Conservation (phyloP, 2,329 filamentous ascomycete species). For the Tolypocladium tropicale region DNA sequence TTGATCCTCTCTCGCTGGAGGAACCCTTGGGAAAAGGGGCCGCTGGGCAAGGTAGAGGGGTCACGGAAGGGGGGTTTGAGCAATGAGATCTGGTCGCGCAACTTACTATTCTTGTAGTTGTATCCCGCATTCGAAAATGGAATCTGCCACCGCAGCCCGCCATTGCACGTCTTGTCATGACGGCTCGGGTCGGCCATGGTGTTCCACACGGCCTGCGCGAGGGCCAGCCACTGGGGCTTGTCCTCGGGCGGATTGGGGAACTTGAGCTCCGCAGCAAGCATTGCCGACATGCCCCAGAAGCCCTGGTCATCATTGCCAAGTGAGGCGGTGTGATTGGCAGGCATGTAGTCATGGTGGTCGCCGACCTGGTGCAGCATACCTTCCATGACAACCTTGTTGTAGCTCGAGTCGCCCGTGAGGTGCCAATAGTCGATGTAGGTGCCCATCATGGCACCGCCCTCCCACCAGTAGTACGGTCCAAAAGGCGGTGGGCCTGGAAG, state of each 20-base stretch:
- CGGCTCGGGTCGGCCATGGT: conserved; percentile 49
- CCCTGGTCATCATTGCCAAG: conserved; percentile 62
- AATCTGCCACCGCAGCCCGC: conserved; percentile 71
- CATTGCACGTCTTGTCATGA: conserved; percentile 53
- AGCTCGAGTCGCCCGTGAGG: conserved; percentile 52
- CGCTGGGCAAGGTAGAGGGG: too few species aligned
- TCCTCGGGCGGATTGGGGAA: conserved; percentile 47
- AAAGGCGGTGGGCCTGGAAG: conserved; percentile 42
- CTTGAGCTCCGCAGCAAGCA: conserved; percentile 55
- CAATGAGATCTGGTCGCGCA: too few species aligned
- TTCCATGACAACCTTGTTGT: conserved; percentile 47
- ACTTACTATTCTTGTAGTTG: conserved; percentile 59
- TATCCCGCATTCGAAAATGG: conserved; percentile 65
- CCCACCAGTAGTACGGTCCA: conserved; percentile 62
- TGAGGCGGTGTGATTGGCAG: conserved; percentile 45
- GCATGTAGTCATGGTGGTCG: conserved; percentile 48
- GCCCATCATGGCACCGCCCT: conserved; percentile 59
- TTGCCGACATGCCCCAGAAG: conserved; percentile 59
- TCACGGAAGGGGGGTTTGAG: too few species aligned
- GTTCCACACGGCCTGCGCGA: conserved; percentile 62
- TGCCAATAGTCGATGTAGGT: conserved; percentile 62
- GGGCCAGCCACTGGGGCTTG: conserved; percentile 49
- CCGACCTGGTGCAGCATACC: conserved; percentile 50
- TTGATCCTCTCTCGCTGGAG: too few species aligned
- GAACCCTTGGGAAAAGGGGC: too few species aligned